Evolutionary conservation across 176 grass and related monocot genomes (phyloP), one percentile per base, ranked within the genome.

Genomic region (Pharus latifolius): DNA sequence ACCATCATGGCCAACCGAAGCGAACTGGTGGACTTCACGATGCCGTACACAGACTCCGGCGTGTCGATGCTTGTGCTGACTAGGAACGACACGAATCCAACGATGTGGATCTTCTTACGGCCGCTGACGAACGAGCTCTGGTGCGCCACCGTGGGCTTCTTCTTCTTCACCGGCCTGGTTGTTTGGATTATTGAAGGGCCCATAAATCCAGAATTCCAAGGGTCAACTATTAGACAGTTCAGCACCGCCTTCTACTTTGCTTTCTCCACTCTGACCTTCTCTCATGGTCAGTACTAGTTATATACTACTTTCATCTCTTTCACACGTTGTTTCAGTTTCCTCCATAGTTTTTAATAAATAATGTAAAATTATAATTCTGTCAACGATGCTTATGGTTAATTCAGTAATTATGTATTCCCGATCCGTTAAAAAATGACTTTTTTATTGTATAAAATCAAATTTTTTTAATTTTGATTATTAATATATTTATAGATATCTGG

Each of bases 261-360:
- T 10, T 88, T 88, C 81, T 92, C 84, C 31, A 85, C 77, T 33
- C 30, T 78, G 47, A 74, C 83, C 1, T 82, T 84, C 29, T 63
- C 89, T 8, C 89, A 84, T 56, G 42, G 88, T 91, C 44, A 65
- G 48, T n/a, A n/a, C n/a, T n/a, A n/a, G n/a, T n/a, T n/a, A n/a
- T n/a, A n/a, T n/a, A n/a, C n/a, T n/a, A n/a, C n/a, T n/a, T n/a
- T n/a, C n/a, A n/a, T n/a, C n/a, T n/a, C n/a, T n/a, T n/a, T n/a
- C n/a, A n/a, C n/a, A n/a, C n/a, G n/a, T n/a, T n/a, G n/a, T n/a
- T n/a, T n/a, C n/a, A n/a, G n/a, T n/a, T n/a, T n/a, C n/a, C n/a
- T n/a, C n/a, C n/a, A n/a, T n/a, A n/a, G n/a, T n/a, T n/a, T n/a
- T n/a, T n/a, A n/a, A n/a, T n/a, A n/a, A n/a, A n/a, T n/a, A n/a